Conservation (phyloP, 2,329 filamentous ascomycete species). For the Pseudogymnoascus sp. region DNA sequence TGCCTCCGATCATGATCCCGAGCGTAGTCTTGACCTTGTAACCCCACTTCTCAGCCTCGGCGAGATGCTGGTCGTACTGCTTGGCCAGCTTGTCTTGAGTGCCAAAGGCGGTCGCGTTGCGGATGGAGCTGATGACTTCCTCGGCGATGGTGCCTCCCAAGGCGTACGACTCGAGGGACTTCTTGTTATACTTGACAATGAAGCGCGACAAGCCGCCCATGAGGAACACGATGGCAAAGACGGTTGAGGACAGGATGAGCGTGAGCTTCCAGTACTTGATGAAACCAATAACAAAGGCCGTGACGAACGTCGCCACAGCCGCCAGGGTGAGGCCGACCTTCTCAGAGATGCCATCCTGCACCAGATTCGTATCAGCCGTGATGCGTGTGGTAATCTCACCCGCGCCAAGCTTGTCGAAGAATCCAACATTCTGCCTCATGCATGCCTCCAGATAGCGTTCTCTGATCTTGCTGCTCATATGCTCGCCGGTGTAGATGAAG, state of each 20-base stretch:
- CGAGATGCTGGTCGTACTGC: conserved; percentile 73
- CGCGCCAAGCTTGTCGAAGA: conserved; percentile 86
- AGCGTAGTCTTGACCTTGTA: conserved; percentile 66
- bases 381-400: conserved; percentile 93
- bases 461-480: conserved; percentile 70
- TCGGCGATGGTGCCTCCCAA: conserved; percentile 82
- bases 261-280: conserved; percentile 90
- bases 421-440: conserved; percentile 81
- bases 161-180: conserved; percentile 71
- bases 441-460: conserved; percentile 78
- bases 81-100: conserved; percentile 86
- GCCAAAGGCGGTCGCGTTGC: conserved; percentile 86
- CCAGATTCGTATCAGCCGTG: conserved; percentile 85
- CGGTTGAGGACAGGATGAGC: conserved; percentile 73
- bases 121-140: conserved; percentile 87
- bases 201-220: conserved; percentile 69
- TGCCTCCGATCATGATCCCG: conserved; percentile 70
- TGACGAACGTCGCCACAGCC: conserved; percentile 73
- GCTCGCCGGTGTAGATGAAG: conserved; percentile 82
- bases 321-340: conserved; percentile 74
- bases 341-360: conserved; percentile 89
- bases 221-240: conserved; percentile 68
- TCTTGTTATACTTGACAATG: conserved; percentile 74
- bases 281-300: conserved; percentile 86
- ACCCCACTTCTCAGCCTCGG: conserved; percentile 66